A percentile compares a stretch with the other conserved stretches of the same genome.
Conservation (phyloP, 345 rosid genomes). For the Acer yangbiense region DNA sequence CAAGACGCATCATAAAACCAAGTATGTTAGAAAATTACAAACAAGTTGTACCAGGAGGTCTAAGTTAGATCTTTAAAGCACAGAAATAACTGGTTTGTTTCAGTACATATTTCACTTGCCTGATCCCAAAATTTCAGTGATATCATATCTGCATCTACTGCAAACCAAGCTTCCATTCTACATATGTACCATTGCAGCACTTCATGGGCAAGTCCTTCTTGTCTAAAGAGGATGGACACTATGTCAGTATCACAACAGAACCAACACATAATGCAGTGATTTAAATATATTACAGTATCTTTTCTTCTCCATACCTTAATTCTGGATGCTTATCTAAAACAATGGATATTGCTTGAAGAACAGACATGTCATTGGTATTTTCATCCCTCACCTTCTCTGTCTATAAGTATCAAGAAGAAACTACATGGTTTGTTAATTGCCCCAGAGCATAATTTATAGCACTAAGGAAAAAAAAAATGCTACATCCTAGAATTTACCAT, state of each 20-base stretch:
- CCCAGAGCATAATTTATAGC: neutral
- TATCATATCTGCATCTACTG: constrained; percentile 85
- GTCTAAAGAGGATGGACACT: constrained; percentile 44
- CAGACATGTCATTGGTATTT: constrained; percentile 71
- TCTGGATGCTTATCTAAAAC: constrained; percentile 78
- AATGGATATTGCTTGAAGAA: constrained; percentile 74
- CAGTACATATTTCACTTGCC: constrained; percentile 42
- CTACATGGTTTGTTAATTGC: neutral
- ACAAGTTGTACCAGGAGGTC: neutral
- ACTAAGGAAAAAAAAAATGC: neutral
- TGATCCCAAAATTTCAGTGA: constrained; percentile 91
- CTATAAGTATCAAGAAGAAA: constrained; percentile 38
- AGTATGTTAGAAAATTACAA: neutral
- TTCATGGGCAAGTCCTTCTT: constrained; percentile 72
- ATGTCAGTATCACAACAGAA: constrained; percentile 14
- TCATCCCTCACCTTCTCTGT: constrained; percentile 82
- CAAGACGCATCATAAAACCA: neutral
- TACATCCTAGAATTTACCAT: neutral
- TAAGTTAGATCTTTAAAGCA: neutral
- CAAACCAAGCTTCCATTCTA: constrained; percentile 98
- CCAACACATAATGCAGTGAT: neutral
- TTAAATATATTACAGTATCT: neutral
- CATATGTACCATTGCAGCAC: constrained; percentile 92
- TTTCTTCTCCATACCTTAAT: constrained; percentile 52
- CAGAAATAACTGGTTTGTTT: neutral